Conservation (phyloP, 345 rosid genomes). For the Erysimum cheiranthoides region DNA sequence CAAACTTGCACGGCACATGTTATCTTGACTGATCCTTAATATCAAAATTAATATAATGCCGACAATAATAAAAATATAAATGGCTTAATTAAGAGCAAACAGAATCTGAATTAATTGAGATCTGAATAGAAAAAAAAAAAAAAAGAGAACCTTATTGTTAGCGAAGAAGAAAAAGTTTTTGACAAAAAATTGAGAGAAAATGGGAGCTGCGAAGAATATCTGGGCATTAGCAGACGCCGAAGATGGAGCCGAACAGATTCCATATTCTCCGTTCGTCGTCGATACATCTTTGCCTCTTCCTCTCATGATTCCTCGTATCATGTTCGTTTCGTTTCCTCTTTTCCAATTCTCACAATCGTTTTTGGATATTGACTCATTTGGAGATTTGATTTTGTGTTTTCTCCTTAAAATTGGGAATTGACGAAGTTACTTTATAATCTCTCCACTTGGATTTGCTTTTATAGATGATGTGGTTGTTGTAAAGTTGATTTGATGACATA, state of each 20-base stretch:
- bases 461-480: conserved; percentile 12
- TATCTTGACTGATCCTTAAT: neutral
- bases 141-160: conserved; percentile 14
- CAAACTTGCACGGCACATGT: neutral
- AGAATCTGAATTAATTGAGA: conserved; percentile 33
- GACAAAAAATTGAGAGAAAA: conserved; percentile 26
- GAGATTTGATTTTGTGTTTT: neutral
- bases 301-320: conserved; percentile 63
- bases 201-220: conserved; percentile 61
- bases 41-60: neutral
- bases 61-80: neutral
- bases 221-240: conserved; percentile 52
- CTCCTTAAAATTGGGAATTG: neutral
- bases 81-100: neutral
- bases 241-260: conserved; percentile 45
- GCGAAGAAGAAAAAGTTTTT: neutral
- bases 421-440: neutral
- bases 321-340: conserved; percentile 56
- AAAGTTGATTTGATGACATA: conserved; percentile 26
- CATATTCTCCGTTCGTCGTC: conserved; percentile 55
- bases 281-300: conserved; percentile 66
- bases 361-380: neutral
- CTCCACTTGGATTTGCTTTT: neutral
- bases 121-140: neutral
- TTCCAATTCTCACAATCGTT: neutral